Conservation (phyloP, 768 basidiomycete species). For the Tricholoma terreum region DNA sequence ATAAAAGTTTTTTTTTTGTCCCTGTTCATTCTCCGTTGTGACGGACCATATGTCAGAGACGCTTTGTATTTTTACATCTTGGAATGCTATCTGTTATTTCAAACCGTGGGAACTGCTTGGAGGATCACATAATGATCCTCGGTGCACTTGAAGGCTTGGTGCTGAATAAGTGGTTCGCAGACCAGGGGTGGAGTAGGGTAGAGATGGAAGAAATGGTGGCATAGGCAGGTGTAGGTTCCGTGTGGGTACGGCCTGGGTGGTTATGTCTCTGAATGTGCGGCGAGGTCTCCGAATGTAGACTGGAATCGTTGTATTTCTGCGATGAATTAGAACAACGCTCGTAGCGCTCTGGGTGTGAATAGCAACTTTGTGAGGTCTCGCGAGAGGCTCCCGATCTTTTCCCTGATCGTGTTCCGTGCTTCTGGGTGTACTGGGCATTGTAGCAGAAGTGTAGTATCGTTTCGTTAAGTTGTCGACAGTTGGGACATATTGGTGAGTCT, state of each 20-base stretch:
- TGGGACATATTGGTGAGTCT: slow-evolving; percentile 15
- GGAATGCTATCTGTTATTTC: too few species aligned
- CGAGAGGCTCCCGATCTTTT: background rate
- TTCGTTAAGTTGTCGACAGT: background rate
- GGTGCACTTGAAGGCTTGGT: background rate
- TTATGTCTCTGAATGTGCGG: too few species aligned
- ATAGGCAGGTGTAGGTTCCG: background rate
- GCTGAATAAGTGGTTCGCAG: background rate
- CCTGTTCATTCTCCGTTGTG: background rate
- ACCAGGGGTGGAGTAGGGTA: background rate
- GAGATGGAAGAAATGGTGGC: background rate
- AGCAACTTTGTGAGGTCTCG: background rate
- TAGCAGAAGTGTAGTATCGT: background rate
- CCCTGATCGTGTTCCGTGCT: background rate
- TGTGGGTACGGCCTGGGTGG: too few species aligned
- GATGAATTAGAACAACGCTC: background rate
- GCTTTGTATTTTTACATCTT: background rate
- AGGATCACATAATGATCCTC: background rate
- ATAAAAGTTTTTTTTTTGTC: too few species aligned
- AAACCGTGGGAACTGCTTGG: background rate
- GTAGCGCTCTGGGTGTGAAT: background rate
- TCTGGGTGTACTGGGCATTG: background rate
- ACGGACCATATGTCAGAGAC: background rate
- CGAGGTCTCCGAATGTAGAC: background rate
- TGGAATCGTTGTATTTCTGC: background rate